Conservation (phyloP, 2,329 filamentous ascomycete species). For the Zasmidium cellare region DNA sequence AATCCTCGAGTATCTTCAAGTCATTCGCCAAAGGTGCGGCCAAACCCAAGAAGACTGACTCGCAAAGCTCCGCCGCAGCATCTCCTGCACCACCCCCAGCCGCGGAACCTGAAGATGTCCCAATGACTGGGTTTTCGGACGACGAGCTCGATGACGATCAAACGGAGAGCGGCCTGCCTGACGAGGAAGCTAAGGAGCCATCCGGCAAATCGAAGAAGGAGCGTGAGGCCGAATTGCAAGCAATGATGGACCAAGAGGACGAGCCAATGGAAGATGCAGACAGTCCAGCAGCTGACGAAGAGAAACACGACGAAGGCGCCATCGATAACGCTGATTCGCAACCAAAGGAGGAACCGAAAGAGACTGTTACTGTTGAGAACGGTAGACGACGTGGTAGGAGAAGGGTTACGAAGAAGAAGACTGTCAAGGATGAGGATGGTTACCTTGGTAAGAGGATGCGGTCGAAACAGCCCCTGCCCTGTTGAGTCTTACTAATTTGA, state of each 20-base stretch:
- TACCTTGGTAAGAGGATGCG: conserved; percentile 69
- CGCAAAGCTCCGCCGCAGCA: conserved; percentile 38
- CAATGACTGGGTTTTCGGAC: conserved; percentile 41
- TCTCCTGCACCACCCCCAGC: conserved; percentile 36
- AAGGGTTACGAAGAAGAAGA: conserved; percentile 84
- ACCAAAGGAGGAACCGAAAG: conserved; percentile 38
- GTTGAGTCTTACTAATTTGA: conserved; percentile 15
- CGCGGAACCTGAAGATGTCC: conserved; percentile 28
- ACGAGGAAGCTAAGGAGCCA: conserved; percentile 17
- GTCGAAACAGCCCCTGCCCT: not conserved
- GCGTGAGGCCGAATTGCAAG: conserved; percentile 64
- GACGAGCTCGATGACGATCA: conserved; percentile 57
- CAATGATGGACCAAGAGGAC: conserved; percentile 72
- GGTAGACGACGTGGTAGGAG: conserved; percentile 75
- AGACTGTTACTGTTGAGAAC: conserved; percentile 55
- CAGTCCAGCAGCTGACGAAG: conserved; percentile 17
- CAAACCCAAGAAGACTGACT: conserved; percentile 56
- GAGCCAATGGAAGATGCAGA: conserved; percentile 27
- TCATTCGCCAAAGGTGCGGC: conserved; percentile 67
- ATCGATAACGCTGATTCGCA: conserved; percentile 50
- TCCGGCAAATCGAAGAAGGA: conserved; percentile 55
- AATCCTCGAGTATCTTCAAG: conserved; percentile 66
- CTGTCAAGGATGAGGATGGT: conserved; percentile 81
- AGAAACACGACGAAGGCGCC: conserved; percentile 53
- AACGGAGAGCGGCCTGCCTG: conserved; percentile 14